A percentile compares a stretch with the other conserved stretches of the same genome.
Evolutionary conservation across 225 moss, liverwort and hornwort genomes (phyloP).

Genomic region (Bryoerythrophyllum caledonicum): DNA sequence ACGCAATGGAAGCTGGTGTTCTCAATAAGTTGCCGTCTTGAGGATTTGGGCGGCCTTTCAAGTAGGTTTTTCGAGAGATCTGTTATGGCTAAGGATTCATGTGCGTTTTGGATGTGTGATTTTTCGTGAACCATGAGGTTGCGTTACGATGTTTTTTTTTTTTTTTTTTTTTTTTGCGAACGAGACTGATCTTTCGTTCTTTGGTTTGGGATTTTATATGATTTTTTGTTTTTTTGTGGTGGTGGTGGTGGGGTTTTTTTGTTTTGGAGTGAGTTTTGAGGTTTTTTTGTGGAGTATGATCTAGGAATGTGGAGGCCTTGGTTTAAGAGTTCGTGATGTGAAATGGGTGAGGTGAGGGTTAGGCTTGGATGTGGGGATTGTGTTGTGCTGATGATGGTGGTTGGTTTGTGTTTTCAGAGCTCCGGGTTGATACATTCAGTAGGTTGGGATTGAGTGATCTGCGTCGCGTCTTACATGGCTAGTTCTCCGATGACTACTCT

Average conservation of each 20-base stretch:
- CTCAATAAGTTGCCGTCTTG: constrained; percentile 16
- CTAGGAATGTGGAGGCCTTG: background rate
- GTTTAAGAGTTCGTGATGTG: background rate
- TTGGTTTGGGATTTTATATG: background rate
- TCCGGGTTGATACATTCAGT: background rate
- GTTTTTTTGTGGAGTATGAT: background rate
- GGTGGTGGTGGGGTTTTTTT: background rate
- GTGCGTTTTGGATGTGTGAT: background rate
- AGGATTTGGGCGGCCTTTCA: background rate
- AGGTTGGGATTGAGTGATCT: too few relatives aligned
- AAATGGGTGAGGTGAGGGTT: background rate
- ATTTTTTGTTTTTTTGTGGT: background rate
- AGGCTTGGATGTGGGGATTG: background rate
- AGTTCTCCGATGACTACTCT: constrained; percentile 77
- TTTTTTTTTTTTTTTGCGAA: background rate
- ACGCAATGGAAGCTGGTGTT: constrained; percentile 62
- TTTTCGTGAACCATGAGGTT: constrained; percentile 8
- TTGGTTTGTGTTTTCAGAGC: constrained; percentile 20
- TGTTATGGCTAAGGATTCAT: background rate
- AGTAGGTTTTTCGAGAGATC: constrained; percentile 31
- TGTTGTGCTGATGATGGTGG: constrained; percentile 13
- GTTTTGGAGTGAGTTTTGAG: background rate
- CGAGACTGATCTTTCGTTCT: too few relatives aligned
- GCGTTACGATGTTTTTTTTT: background rate
- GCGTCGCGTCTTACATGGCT: constrained; percentile 52